These are phyloP conservation scores for Odontarrhena argentea DNA, from an alignment of 345 rosid species.

Conservation along the genomic window DNA sequence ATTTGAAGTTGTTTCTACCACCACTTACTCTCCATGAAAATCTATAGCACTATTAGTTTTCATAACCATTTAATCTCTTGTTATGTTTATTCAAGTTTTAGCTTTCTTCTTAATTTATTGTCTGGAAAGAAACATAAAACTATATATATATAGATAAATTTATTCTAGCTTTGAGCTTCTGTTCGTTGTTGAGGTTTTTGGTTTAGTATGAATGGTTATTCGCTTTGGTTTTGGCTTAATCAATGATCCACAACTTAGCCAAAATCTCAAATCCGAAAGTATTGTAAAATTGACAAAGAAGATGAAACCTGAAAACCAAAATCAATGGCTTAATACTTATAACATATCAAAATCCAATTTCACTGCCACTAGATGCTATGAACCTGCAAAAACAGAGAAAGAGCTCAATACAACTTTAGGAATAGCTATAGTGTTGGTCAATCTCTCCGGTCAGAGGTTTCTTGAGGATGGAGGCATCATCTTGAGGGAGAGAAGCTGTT, in stretches of 20 bases:
- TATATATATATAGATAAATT: too few species aligned
- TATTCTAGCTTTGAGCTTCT: background rate
- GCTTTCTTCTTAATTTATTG: too few species aligned
- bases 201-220: background rate
- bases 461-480: constrained; percentile 14
- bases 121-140: too few species aligned
- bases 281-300: constrained; percentile 6
- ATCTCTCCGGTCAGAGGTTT: constrained; percentile 24
- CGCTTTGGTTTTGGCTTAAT: too few species aligned
- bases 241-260: too few species aligned
- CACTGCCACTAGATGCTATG: background rate
- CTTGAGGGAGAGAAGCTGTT: constrained; percentile 52
- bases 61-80: background rate
- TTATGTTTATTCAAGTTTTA: background rate
- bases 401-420: background rate
- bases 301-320: background rate
- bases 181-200: background rate
- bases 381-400: constrained; percentile 12
- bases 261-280: background rate
- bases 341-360: background rate
- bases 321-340: background rate
- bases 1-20: constrained; percentile 14
- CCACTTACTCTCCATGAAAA: constrained; percentile 3
- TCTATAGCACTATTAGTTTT: background rate
- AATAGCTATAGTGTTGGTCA: background rate